These are phyloP conservation scores for Populus davidiana DNA, from an alignment of 345 rosid species.

Conservation along the genomic window DNA sequence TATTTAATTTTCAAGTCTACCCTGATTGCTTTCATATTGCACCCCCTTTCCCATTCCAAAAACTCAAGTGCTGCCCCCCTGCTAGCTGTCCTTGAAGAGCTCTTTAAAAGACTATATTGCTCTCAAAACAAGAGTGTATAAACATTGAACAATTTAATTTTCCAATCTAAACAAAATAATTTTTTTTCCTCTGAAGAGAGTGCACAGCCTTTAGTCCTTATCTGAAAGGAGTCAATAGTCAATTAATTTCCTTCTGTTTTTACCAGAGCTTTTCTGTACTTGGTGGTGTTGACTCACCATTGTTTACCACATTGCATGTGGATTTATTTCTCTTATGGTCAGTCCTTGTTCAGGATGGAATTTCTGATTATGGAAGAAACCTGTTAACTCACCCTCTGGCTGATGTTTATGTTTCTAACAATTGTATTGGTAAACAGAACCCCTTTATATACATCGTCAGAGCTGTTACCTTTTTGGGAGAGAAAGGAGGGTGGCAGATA, in stretches of 20 bases:
- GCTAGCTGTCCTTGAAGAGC: background rate
- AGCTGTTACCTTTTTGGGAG: slow-evolving; percentile 95
- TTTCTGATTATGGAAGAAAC: slow-evolving; percentile 2
- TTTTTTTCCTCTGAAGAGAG: background rate
- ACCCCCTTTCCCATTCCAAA: background rate
- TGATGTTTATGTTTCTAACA: slow-evolving; percentile 14
- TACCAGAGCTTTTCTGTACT: background rate
- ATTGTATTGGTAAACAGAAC: slow-evolving; percentile 49
- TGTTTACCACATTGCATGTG: too few relatives aligned
- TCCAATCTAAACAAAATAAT: too few relatives aligned
- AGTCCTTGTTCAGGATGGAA: background rate
- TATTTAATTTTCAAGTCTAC: background rate
- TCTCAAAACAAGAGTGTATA: background rate
- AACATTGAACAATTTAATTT: background rate
- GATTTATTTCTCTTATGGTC: background rate
- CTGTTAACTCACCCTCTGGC: slow-evolving; percentile 1
- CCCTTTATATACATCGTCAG: slow-evolving; percentile 91
- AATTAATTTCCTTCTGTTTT: background rate
- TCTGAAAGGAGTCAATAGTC: background rate
- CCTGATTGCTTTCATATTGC: background rate
- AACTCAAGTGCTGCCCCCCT: background rate
- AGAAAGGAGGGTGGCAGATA: slow-evolving; percentile 87
- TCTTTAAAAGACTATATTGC: too few relatives aligned
- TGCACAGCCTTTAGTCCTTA: background rate
- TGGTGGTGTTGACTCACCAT: background rate